phyloP scores from a whole-genome alignment of 345 rosid species.

The Populus davidiana region DNA sequence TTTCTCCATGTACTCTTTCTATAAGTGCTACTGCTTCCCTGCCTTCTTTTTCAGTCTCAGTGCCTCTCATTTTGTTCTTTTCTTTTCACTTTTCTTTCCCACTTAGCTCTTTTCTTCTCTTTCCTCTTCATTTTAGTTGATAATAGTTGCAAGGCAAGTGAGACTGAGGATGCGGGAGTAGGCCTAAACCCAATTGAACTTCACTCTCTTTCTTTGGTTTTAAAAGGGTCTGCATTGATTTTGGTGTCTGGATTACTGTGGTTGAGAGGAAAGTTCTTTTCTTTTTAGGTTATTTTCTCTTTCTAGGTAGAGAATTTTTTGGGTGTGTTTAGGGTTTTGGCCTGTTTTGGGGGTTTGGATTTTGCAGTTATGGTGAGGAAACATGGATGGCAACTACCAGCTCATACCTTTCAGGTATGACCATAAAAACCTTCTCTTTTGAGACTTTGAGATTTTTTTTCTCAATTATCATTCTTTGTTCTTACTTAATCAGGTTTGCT shows the following conservation, averaged over 20 bases:
- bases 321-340: conserved; percentile 16
- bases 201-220: background rate
- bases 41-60: background rate
- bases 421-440: background rate
- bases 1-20: background rate
- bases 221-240: background rate
- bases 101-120: background rate
- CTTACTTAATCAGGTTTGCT: background rate
- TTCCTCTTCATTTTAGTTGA: background rate
- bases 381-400: conserved; percentile 98
- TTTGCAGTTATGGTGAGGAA: conserved; percentile 74
- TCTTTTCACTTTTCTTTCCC: background rate
- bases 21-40: background rate
- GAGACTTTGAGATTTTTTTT: background rate
- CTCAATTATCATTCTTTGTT: background rate
- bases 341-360: conserved; percentile 18
- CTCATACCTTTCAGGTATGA: conserved; percentile 85
- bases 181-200: background rate
- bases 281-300: background rate
- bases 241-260: background rate
- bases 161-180: too few relatives aligned
- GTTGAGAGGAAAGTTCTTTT: background rate
- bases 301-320: background rate
- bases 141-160: background rate
- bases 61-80: background rate